Evolutionary conservation across 2,329 filamentous ascomycete genomes (phyloP), one percentile per base, ranked within the genome.

Genomic region (Ascochyta koolunga): DNA sequence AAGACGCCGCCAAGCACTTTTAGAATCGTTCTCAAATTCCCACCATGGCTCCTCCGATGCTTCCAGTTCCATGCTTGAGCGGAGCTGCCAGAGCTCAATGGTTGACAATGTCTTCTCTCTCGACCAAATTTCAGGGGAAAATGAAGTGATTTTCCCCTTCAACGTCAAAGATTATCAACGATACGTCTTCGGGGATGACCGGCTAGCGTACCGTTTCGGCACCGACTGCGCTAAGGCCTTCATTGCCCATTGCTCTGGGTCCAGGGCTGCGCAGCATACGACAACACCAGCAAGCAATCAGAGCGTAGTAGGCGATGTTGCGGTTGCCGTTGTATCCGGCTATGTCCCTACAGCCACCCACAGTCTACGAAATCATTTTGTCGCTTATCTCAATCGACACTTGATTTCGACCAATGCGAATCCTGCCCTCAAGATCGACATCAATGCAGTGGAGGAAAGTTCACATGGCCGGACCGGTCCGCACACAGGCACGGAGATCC

Each of bases 211-310:
- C 47, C 58, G 52, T 25, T 57, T 66, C 45, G 65, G 65, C 58
- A 67, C 61, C 49, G 61, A 65, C 50, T 62, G 64, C 55, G 63
- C 63, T 61, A 62, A 61, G 55, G 61, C 63, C 36, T 66, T 65
- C 52, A 59, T 67, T 41, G 58, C 50, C 43, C 32, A 46, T 35
- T 35, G 36, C 46, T 46, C 45, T 42, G 57, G 42, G 43, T 48
- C 56, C 43, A 42, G 46, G 27, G 47, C 52, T 45, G 36, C 47
- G 42, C 50, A 49, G 40, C 31, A 18, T 21, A 41, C 47, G 40
- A 54, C 32, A n/a, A 54, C 47, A 50, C 47, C 55, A 46, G 45
- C 42, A 33, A 57, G 48, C 53, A 46, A 61, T 53, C 60, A 61
- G 40, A 57, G 42, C 42, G 44, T 57, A 33, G 47, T 49, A 45